Evolutionary conservation across 176 grass and related monocot species (phyloP).

Genomic region (Panicum miliaceum): DNA sequence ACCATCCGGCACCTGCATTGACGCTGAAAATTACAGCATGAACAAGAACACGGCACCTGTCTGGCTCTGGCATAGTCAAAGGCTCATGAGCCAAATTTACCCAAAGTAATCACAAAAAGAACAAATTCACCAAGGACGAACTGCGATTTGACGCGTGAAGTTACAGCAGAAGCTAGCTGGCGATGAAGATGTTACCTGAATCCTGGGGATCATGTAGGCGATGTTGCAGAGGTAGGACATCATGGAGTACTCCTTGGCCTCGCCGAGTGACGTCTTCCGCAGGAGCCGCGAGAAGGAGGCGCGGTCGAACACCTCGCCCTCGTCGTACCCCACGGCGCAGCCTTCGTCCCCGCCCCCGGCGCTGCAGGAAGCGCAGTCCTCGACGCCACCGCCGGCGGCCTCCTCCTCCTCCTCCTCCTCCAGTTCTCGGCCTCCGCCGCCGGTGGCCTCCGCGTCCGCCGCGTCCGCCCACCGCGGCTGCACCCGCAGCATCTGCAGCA

Average conservation of each 20-base stretch:
- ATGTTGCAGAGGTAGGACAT: slow-evolving; percentile 86
- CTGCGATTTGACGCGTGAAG: background rate
- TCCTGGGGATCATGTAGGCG: slow-evolving; percentile 71
- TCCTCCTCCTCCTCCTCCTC: background rate
- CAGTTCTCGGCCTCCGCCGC: background rate
- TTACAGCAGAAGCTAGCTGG: background rate
- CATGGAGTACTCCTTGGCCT: slow-evolving; percentile 66
- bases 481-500: slow-evolving; percentile 87
- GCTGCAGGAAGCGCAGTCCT: slow-evolving; percentile 44
- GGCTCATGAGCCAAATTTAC: background rate
- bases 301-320: slow-evolving; percentile 60
- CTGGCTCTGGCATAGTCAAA: background rate
- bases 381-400: background rate
- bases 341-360: slow-evolving; percentile 33
- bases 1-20: background rate
- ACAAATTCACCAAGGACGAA: background rate
- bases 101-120: background rate
- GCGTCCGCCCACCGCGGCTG: slow-evolving; percentile 56
- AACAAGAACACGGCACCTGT: background rate
- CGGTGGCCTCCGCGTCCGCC: slow-evolving; percentile 46
- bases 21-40: slow-evolving; percentile 28
- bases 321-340: slow-evolving; percentile 52
- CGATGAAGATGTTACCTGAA: slow-evolving; percentile 56
- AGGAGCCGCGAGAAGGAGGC: slow-evolving; percentile 78
- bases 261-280: slow-evolving; percentile 60